phyloP scores from a whole-genome alignment of 1,139 yeast species.

The Yarrowia galli region DNA sequence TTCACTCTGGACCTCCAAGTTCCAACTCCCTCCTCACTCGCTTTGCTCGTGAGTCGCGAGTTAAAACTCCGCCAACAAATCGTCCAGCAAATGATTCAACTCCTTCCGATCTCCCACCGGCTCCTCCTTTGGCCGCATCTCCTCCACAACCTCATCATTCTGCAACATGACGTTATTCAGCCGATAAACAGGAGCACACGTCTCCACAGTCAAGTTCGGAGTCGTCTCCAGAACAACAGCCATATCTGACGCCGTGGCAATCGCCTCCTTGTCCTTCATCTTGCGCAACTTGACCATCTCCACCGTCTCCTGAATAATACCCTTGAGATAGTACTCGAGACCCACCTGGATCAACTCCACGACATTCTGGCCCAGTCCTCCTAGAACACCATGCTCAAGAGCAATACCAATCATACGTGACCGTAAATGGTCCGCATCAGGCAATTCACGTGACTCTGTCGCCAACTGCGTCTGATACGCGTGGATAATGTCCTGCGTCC shows the following conservation, averaged over 20 bases:
- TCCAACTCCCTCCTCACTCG: too few species aligned
- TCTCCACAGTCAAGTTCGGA: slow-evolving; percentile 49
- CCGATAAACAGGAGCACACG: slow-evolving; percentile 49
- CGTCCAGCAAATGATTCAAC: slow-evolving; percentile 11
- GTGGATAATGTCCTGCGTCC: slow-evolving; percentile 93
- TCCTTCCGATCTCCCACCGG: slow-evolving; percentile 3
- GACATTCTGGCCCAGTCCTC: slow-evolving; percentile 74
- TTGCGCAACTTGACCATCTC: slow-evolving; percentile 53
- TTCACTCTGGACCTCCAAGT: too few species aligned
- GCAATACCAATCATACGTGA: slow-evolving; percentile 81
- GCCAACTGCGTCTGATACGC: slow-evolving; percentile 88
- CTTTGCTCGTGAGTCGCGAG: not conserved
- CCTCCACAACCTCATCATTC: slow-evolving; percentile 41
- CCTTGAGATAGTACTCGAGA: slow-evolving; percentile 77
- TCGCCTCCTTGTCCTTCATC: slow-evolving; percentile 44
- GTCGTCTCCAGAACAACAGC: slow-evolving; percentile 48
- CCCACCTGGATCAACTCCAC: slow-evolving; percentile 82
- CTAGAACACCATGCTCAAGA: slow-evolving; percentile 90
- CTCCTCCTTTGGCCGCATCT: not conserved
- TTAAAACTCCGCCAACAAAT: slow-evolving; percentile 20
- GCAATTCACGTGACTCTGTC: slow-evolving; percentile 79
- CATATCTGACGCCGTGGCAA: slow-evolving; percentile 49
- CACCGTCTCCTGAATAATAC: slow-evolving; percentile 74
- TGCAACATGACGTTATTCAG: slow-evolving; percentile 48
- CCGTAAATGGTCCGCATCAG: slow-evolving; percentile 75